Evolutionary conservation across 805 yeast genomes (phyloP), one percentile per base, ranked within the genome.

Genomic region (Saccharomyces mikatae): DNA sequence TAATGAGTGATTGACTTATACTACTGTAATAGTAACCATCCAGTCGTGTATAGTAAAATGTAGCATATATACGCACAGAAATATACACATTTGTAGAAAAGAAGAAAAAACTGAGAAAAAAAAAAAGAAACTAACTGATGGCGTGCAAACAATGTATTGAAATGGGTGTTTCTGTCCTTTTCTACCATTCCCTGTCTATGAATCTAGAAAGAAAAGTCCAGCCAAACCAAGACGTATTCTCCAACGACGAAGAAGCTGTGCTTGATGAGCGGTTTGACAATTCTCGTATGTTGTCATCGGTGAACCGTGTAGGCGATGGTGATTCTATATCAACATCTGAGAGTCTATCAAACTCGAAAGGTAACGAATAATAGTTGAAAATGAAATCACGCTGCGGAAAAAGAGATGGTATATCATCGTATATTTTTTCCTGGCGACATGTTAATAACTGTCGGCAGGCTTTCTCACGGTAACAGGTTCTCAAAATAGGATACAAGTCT

Each of bases 401-500:
- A 9, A 53, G 48, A 4, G 56, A 50, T 27, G 53, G 56, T 14
- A 53, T 50, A 30, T 41, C 29, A 21, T 41, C 41, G 26, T 47
- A 53, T 36, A 32, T 36, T 5, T n/a, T 28, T 11, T 47, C 32
- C 22, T 47, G 46, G 14, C 26, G 27, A 14, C 6, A 26, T n/a
- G 41, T 2, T 8, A 24, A 21, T 46, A 36, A 17, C 1, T 17
- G 44, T 17, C 44, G 24, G 13, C 44, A 24, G 11, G 44, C 8
- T 36, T 41, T n/a, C 3, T 6, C 22, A 13, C 55, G 52, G 13
- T 59, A 58, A 27, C 60, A 52, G 32, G 54, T 54, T 28, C 59
- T 54, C 24, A 61, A 46, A 13, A 61, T 49, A 3, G 66, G 64
- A 13, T 60, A 32, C 49, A 61, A 50, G 6, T 57, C 59, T 28